These are phyloP conservation scores for Coffea humblotiana DNA, from an alignment of 305 asterid genomes.

Conservation along the genomic window DNA sequence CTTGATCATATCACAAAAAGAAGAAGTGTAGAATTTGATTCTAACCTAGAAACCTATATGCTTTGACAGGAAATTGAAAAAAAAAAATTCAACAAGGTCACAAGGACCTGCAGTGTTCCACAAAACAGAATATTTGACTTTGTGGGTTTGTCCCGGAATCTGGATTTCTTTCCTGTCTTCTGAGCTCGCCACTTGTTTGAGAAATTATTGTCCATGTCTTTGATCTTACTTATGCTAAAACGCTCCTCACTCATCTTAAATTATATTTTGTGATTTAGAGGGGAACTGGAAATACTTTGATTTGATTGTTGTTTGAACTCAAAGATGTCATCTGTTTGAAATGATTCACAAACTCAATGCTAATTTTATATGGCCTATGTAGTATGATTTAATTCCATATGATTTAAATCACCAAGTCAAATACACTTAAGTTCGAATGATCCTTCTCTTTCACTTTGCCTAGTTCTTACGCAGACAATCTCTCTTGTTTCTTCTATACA, in stretches of 20 bases:
- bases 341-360: neutral
- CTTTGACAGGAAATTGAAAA: too few species aligned
- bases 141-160: neutral
- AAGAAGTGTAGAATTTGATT: neutral
- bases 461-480: neutral
- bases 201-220: neutral
- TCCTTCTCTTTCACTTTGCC: neutral
- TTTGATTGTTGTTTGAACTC: neutral
- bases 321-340: neutral
- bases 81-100: neutral
- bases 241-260: neutral
- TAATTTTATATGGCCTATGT: neutral
- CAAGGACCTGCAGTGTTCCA: neutral
- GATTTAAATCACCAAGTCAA: neutral
- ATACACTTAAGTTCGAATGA: neutral
- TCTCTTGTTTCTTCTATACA: neutral
- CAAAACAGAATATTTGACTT: neutral
- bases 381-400: neutral
- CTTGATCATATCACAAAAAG: neutral
- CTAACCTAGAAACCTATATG: neutral
- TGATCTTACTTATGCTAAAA: neutral
- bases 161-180: neutral
- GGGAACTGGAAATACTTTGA: neutral
- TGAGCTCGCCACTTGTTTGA: neutral
- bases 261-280: neutral